Percentiles rank a stretch among this genome's conserved stretches.
These are phyloP conservation scores for Aspergillus viridinutans DNA, from an alignment of 2,329 filamentous ascomycete genomes.

Conservation along the genomic window DNA sequence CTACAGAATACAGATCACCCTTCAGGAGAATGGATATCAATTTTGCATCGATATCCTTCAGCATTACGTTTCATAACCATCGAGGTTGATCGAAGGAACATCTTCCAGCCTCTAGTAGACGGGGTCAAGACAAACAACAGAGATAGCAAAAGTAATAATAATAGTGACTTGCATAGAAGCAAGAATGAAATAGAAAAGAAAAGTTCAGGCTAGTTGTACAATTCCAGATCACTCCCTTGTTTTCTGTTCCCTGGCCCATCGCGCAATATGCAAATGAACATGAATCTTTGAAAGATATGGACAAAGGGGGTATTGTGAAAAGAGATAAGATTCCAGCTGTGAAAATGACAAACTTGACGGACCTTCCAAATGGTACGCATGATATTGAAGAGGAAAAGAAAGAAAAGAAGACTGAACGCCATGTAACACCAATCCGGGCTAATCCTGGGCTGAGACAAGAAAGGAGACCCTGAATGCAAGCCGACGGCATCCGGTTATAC, in stretches of 20 bases:
- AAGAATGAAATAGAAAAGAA: background rate
- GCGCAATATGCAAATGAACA: background rate
- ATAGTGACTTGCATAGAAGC: background rate
- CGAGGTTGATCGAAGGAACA: background rate
- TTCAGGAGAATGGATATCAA: background rate
- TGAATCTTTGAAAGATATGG: background rate
- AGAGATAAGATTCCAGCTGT: background rate
- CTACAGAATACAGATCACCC: background rate
- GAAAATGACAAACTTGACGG: background rate
- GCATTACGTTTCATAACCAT: background rate
- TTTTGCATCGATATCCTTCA: background rate
- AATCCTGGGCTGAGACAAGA: conserved; percentile 5
- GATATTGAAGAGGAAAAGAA: background rate
- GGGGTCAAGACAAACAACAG: background rate
- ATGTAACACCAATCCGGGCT: background rate
- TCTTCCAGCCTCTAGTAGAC: background rate
- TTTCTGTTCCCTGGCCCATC: background rate
- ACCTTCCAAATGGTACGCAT: background rate
- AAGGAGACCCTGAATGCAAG: background rate
- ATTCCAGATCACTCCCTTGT: background rate
- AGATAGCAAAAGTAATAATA: background rate
- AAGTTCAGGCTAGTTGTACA: background rate
- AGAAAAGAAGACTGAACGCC: background rate
- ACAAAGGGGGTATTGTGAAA: background rate
- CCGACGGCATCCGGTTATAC: conserved; percentile 10